Evolutionary conservation across 345 rosid species (phyloP).

Genomic region (Eucalyptus camaldulensis): DNA sequence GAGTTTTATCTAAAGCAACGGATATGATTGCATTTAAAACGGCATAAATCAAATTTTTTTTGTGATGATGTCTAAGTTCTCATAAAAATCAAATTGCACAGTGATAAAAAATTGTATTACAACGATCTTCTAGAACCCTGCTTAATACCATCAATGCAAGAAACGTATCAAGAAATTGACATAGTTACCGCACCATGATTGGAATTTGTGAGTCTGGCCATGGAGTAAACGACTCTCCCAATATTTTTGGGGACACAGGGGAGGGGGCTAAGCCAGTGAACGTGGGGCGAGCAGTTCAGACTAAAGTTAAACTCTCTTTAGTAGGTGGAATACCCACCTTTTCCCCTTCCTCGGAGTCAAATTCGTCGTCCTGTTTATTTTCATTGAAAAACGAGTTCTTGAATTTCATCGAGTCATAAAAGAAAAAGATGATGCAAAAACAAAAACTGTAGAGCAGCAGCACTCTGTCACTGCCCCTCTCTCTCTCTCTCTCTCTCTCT

Average conservation of each 20-base stretch:
- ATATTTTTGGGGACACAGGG: not conserved
- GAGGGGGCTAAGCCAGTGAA: not conserved
- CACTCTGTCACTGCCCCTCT: not conserved
- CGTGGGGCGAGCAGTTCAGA: not conserved
- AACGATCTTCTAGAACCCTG: not conserved
- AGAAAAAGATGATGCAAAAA: not conserved
- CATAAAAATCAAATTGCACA: not conserved
- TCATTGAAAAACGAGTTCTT: not conserved
- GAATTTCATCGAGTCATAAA: not conserved
- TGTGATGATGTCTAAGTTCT: rapidly evolving
- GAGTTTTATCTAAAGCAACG: not conserved
- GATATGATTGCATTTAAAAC: not conserved
- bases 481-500: not conserved
- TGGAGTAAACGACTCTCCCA: not conserved
- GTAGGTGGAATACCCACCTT: not conserved
- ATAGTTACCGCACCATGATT: not conserved
- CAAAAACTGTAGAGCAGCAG: not conserved
- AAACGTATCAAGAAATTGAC: not conserved
- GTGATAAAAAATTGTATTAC: not conserved
- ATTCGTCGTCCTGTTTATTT: not conserved
- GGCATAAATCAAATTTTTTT: rapidly evolving
- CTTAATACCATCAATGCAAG: not conserved
- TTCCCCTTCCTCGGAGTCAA: not conserved
- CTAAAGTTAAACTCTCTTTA: not conserved
- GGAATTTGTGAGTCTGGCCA: not conserved